Conservation (phyloP, 202 grass and related monocot genomes). For the Tripidium arundinaceum region DNA sequence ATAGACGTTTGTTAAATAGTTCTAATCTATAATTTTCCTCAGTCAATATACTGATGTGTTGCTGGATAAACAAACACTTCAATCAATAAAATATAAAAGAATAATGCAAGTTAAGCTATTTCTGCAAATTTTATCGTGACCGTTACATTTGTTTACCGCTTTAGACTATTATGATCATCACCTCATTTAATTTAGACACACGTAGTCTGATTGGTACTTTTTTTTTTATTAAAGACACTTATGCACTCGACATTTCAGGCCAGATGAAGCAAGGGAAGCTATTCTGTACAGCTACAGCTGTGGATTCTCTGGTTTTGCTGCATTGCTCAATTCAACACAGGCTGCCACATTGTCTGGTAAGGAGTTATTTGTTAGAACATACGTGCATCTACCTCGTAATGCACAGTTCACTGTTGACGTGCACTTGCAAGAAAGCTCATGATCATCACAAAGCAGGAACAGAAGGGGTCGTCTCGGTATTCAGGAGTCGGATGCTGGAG, state of each 20-base stretch:
- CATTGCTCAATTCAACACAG: constrained; percentile 77
- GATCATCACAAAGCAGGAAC: constrained; percentile 41
- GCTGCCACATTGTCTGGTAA: constrained; percentile 64
- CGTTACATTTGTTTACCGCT: not conserved
- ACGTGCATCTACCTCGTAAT: too few species aligned
- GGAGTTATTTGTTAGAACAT: not conserved
- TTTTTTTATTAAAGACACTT: not conserved
- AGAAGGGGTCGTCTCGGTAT: constrained; percentile 75
- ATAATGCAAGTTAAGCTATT: not conserved
- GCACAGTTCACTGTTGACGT: not conserved
- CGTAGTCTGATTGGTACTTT: not conserved
- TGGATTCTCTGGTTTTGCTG: constrained; percentile 91
- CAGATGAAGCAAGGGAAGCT: constrained; percentile 62
- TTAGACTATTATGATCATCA: not conserved
- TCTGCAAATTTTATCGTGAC: not conserved
- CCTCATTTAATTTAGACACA: not conserved
- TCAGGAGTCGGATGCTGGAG: constrained; percentile 68
- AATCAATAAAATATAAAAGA: not conserved
- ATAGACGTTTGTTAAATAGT: not conserved
- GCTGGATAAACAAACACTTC: not conserved
- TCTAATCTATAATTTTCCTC: not conserved
- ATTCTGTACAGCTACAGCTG: constrained; percentile 83
- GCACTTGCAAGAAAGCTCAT: not conserved
- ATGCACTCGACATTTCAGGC: constrained; percentile 49
- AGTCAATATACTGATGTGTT: not conserved